phyloP scores from a whole-genome alignment of 768 basidiomycete species.

The Lactarius indigo region DNA sequence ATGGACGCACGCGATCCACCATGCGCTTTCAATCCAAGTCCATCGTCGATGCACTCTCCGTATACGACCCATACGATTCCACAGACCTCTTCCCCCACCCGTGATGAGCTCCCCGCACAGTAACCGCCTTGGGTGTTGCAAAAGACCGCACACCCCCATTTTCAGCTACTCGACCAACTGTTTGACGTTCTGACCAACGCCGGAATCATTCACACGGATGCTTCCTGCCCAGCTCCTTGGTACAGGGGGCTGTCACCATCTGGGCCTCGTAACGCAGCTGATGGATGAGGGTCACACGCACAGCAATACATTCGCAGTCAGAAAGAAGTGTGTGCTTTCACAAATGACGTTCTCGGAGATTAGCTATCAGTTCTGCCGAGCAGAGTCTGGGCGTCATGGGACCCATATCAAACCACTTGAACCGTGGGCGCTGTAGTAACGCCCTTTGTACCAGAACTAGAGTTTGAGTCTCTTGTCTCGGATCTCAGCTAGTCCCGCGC shows the following conservation, averaged over 20 bases:
- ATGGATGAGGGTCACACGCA: conserved; percentile 5
- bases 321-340: neutral
- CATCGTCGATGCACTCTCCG: neutral
- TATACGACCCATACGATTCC: conserved; percentile 11
- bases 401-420: neutral
- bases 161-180: neutral
- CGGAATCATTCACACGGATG: neutral
- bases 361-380: neutral
- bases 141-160: neutral
- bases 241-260: neutral
- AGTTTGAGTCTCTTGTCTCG: neutral
- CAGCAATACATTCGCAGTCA: neutral
- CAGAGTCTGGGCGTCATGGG: neutral
- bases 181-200: neutral
- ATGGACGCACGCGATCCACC: conserved; percentile 14
- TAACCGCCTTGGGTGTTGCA: neutral
- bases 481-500: neutral
- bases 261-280: neutral
- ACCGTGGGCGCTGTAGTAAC: neutral
- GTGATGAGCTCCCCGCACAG: neutral
- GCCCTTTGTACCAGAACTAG: neutral
- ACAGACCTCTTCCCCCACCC: neutral
- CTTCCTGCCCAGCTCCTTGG: neutral
- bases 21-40: conserved; percentile 23
- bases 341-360: neutral